Percentiles rank a stretch among this genome's conserved stretches.
phyloP scores from a whole-genome alignment of 2,329 filamentous ascomycete genomes.

The Fusarium sp. region DNA sequence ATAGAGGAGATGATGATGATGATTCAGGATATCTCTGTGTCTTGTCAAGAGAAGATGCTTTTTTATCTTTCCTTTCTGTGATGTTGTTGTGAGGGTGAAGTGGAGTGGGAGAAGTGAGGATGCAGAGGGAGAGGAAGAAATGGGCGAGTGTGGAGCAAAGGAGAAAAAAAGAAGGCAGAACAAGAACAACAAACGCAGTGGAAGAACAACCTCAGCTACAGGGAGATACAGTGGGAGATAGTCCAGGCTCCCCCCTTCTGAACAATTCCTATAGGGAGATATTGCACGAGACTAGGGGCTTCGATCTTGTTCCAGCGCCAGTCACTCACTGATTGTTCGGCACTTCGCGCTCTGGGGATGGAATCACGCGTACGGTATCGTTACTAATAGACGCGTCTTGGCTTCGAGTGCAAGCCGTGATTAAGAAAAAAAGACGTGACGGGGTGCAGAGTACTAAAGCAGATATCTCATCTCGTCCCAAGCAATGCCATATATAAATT shows the following conservation, averaged over 20 bases:
- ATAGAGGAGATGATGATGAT: neutral
- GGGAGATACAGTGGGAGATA: neutral
- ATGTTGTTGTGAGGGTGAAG: neutral
- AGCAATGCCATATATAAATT: slow-evolving; percentile 8
- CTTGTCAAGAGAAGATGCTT: neutral
- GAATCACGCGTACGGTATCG: slow-evolving; percentile 11
- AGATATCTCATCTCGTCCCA: slow-evolving; percentile 14
- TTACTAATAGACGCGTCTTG: neutral
- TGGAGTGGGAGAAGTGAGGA: neutral
- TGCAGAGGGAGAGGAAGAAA: slow-evolving; percentile 2
- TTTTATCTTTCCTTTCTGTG: neutral
- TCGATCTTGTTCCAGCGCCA: slow-evolving; percentile 1
- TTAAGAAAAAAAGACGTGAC: slow-evolving; percentile 12
- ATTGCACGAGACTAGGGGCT: slow-evolving; percentile 2
- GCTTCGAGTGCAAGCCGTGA: neutral
- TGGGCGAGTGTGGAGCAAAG: slow-evolving; percentile 1
- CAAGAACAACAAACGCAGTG: slow-evolving; percentile 17
- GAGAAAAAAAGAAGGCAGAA: slow-evolving; percentile 3
- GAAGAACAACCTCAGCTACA: neutral
- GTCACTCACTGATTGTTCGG: slow-evolving; percentile 5
- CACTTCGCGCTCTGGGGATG: neutral
- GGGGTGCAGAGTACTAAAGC: slow-evolving; percentile 5
- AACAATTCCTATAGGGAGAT: slow-evolving; percentile 6
- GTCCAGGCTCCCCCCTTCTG: neutral
- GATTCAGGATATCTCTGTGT: neutral